A percentile compares a stretch with the other conserved stretches of the same genome.
Conservation (phyloP, 805 yeast genomes). For the Wickerhamiella allomyrinae region DNA sequence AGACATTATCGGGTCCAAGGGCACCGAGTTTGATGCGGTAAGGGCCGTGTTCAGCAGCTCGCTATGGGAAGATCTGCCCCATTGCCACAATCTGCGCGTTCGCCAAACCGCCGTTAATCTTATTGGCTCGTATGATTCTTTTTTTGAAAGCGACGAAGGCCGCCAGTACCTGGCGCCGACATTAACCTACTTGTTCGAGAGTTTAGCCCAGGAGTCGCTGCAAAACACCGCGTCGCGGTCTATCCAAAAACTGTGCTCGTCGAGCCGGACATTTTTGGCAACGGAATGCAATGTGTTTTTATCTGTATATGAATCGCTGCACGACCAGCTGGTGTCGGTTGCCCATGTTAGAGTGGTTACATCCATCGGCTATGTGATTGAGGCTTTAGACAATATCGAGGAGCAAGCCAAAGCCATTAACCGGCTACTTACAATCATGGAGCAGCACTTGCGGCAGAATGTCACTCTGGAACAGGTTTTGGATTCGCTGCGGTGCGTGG, state of each 20-base stretch:
- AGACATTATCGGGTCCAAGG: slow-evolving; percentile 32
- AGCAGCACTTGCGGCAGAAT: slow-evolving; percentile 8
- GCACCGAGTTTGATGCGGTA: slow-evolving; percentile 21
- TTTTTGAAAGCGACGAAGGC: slow-evolving; percentile 37
- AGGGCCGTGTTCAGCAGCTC: slow-evolving; percentile 19
- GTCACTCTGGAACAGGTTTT: slow-evolving; percentile 26
- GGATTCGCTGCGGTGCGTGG: slow-evolving; percentile 47
- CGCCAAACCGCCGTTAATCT: slow-evolving; percentile 40
- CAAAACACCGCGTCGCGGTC: slow-evolving; percentile 38
- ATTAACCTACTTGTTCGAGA: slow-evolving; percentile 40
- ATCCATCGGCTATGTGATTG: slow-evolving; percentile 23
- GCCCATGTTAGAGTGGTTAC: slow-evolving; percentile 24
- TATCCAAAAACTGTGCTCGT: slow-evolving; percentile 33
- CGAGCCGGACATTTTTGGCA: slow-evolving; percentile 17
- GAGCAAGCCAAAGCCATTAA: slow-evolving; percentile 21
- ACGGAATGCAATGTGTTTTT: slow-evolving; percentile 20
- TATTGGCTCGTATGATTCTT: slow-evolving; percentile 46
- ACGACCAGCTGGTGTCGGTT: slow-evolving; percentile 10
- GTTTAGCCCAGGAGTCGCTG: slow-evolving; percentile 22
- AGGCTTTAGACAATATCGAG: slow-evolving; percentile 15
- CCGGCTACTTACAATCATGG: slow-evolving; percentile 9
- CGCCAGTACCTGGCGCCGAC: slow-evolving; percentile 33
- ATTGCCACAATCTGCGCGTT: slow-evolving; percentile 20
- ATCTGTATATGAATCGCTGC: slow-evolving; percentile 17
- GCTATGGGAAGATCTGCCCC: slow-evolving; percentile 20